These are phyloP conservation scores for Epichloe scottii DNA, from an alignment of 2,329 filamentous ascomycete species.

Conservation along the genomic window DNA sequence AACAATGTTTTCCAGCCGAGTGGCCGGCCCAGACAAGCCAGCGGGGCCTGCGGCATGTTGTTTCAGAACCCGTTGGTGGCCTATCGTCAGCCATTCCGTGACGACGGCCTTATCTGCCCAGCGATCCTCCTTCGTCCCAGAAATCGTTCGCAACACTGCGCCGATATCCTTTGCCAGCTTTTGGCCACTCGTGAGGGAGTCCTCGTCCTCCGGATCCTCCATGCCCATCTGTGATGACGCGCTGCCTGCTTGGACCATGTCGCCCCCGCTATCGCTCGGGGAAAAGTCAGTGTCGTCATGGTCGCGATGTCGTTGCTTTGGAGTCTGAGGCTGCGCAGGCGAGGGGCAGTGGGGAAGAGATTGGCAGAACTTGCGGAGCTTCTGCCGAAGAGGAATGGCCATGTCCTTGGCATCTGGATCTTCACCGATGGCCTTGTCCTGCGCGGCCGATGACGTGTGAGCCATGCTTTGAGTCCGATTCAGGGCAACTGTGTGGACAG, in stretches of 20 bases:
- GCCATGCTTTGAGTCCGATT: not conserved
- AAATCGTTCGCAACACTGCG: not conserved
- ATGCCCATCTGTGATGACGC: not conserved
- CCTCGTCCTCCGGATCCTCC: not conserved
- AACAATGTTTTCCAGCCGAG: not conserved
- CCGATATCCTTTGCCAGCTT: not conserved
- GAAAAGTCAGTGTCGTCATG: not conserved
- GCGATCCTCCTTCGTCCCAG: not conserved
- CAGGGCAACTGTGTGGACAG: not conserved
- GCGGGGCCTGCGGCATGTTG: not conserved
- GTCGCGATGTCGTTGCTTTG: not conserved
- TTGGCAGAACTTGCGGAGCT: not conserved
- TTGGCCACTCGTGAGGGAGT: not conserved
- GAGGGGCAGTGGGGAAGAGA: too few relatives aligned
- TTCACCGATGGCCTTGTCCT: not conserved
- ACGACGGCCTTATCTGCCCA: not conserved
- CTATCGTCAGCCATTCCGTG: constrained; percentile 9
- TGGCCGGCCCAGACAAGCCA: not conserved
- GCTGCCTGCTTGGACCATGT: not conserved
- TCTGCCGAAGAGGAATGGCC: not conserved
- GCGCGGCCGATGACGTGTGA: not conserved
- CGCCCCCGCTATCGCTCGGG: not conserved
- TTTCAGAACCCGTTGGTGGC: not conserved
- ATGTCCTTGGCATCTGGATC: not conserved
- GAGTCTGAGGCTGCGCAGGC: not conserved